Conservation (phyloP, 2,329 filamentous ascomycete genomes). For the Colletotrichum incanum region DNA sequence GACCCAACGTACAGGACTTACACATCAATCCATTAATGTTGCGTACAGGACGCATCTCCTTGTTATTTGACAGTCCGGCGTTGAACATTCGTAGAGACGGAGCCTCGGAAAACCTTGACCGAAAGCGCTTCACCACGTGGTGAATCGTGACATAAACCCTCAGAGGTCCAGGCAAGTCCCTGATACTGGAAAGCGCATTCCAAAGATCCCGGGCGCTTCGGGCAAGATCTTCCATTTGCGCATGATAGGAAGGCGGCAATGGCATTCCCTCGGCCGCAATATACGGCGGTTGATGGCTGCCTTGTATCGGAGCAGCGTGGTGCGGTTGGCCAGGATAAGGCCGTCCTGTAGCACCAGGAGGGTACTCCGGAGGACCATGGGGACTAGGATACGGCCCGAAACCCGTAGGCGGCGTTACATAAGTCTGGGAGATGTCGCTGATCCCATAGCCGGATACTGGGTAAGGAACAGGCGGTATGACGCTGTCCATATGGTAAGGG, state of each 20-base stretch:
- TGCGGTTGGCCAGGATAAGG: not conserved
- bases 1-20: slow-evolving; percentile 61
- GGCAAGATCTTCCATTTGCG: slow-evolving; percentile 68
- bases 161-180: slow-evolving; percentile 73
- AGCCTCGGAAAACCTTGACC: slow-evolving; percentile 69
- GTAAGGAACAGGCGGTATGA: slow-evolving; percentile 2
- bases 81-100: slow-evolving; percentile 73
- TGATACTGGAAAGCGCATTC: slow-evolving; percentile 72
- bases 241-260: slow-evolving; percentile 50
- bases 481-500: not conserved
- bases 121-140: slow-evolving; percentile 72
- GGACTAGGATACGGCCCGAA: not conserved
- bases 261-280: not conserved
- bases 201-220: slow-evolving; percentile 74
- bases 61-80: slow-evolving; percentile 70
- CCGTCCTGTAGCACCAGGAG: not conserved
- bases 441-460: not conserved
- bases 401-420: slow-evolving; percentile 52
- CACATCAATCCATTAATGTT: slow-evolving; percentile 70
- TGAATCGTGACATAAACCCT: slow-evolving; percentile 76
- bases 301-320: not conserved
- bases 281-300: slow-evolving; percentile 6
- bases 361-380: not conserved
- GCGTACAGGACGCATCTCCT: slow-evolving; percentile 70
- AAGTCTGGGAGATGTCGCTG: not conserved